Evolutionary conservation across 768 basidiomycete genomes (phyloP), one percentile per base, ranked within the genome.

Genomic region (Tulasnella calospora): DNA sequence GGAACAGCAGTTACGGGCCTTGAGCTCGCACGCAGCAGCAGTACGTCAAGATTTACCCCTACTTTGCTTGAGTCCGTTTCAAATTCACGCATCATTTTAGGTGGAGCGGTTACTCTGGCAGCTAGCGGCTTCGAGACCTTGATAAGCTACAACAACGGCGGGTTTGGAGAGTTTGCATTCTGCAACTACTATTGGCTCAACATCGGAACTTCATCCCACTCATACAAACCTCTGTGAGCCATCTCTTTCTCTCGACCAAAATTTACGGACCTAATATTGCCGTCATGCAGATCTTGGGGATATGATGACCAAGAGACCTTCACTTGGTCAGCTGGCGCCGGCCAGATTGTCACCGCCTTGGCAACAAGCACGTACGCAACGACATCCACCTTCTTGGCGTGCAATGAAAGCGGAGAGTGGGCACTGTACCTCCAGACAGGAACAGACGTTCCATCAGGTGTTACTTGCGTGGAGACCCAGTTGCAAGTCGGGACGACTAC

Each of bases 351-450:
- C 33, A 47, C 46, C 19, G 73, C 73, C 19, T 44, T 44, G 44
- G 51, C n/a, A 47, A 74, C 73, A 35, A 55, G 30, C 44, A 55
- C 19, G 30, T 74, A 74, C 44, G 21, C 44, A 30, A 55, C 73
- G 8, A 74, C 73, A 7, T 74, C 73, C 7, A 55, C 73, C 30
- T 74, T 74, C 46, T 55, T 74, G 46, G 73, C 73, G 5, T 74
- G 73, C 46, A 30, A 41, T 27, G 19, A 44, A n/a, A 36, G 44
- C 27, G 73, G 15, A 19, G 3, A 3, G 41, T 74, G 73, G 75
- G 33, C n/a, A 27, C 35, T 76, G 27, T 76, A 76, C 35, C 67
- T 76, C 23, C 75, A 76, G 75, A 76, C 75, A 12, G 75, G 75
- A 40, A 38, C 30, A 27, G 36, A 76, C 1, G 51, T 76, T 61